Evolutionary conservation across 2,329 filamentous ascomycete genomes (phyloP), one percentile per base, ranked within the genome.

Genomic region (Tolypocladium pustulatum): DNA sequence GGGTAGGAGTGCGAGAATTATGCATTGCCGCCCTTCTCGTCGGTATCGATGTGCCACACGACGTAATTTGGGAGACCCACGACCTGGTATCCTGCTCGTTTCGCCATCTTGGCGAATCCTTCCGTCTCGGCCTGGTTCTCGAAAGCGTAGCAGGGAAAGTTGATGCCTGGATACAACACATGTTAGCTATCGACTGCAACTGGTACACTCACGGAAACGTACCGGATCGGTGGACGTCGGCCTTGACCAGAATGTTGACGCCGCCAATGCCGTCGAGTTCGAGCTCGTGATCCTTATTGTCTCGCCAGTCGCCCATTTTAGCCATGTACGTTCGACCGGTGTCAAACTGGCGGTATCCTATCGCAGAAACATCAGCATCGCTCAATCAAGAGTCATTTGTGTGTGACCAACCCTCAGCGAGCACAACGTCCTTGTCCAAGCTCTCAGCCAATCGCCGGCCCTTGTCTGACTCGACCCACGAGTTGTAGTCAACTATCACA

Each of bases 81-180:
- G 32, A 99, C 94, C 68, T 90, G 82, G 72, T 97, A 97, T 52
- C 94, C 94, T 22, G 94, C 94, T 63, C 91, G 83, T 78, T 95
- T 97, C 60, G 94, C 94, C 94, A 99, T 99, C 73, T 95, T 96
- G 41, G 94, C 94, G 69, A 99, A 99, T 8, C 94, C 94, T 76
- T 99, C 94, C 5, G 94, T 99, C 75, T 99, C 94, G 63, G 94
- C 94, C 77, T 99, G 94, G 74, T 99, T 97, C 73, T 99, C 94
- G 71, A 99, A 99, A 3, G 94, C 83, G 69, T 99, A 99, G 71
- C 86, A 87, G 10, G 94, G 94, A 74, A 99, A 99, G 75, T 99
- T 99, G 78, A 99, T 94, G 62, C 93, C 92, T 93, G 64, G 58
- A 54, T 25, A 30, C 25, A 3, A 25, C 55, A 25, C 58, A 32